These are phyloP conservation scores for Sarcodon sp. DNA, from an alignment of 768 basidiomycete species.

Conservation along the genomic window DNA sequence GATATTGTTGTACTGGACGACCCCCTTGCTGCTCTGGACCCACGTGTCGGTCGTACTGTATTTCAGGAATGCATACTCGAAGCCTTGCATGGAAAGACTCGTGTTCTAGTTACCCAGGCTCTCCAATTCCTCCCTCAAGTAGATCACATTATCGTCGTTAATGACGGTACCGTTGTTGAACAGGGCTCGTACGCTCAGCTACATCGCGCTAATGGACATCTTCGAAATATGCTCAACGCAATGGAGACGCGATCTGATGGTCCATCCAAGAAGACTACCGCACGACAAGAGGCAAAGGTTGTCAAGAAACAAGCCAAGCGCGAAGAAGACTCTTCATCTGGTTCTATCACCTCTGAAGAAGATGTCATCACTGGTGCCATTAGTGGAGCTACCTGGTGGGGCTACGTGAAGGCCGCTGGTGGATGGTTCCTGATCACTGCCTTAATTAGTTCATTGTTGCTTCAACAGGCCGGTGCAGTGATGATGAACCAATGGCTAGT, in stretches of 20 bases:
- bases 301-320: constrained; percentile 3
- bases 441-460: constrained; percentile 9
- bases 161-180: constrained; percentile 30
- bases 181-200: constrained; percentile 29
- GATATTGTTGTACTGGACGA: constrained; percentile 27
- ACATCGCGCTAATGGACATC: constrained; percentile 14
- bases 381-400: constrained; percentile 15
- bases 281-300: not conserved
- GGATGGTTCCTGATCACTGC: constrained; percentile 10
- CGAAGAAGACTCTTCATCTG: constrained; percentile 6
- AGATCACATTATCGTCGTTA: constrained; percentile 35
- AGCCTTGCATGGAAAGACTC: constrained; percentile 13
- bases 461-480: constrained; percentile 13
- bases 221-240: constrained; percentile 14
- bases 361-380: constrained; percentile 15
- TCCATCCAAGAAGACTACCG: not conserved
- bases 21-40: constrained; percentile 32
- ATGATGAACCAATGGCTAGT: constrained; percentile 17
- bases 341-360: constrained; percentile 12
- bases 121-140: constrained; percentile 19
- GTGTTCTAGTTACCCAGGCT: constrained; percentile 17
- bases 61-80: constrained; percentile 15
- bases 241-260: constrained; percentile 5
- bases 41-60: constrained; percentile 25
- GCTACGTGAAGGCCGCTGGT: constrained; percentile 18